These are phyloP conservation scores for Logfia minima DNA, from an alignment of 129 eudicot genomes.

Conservation along the genomic window DNA sequence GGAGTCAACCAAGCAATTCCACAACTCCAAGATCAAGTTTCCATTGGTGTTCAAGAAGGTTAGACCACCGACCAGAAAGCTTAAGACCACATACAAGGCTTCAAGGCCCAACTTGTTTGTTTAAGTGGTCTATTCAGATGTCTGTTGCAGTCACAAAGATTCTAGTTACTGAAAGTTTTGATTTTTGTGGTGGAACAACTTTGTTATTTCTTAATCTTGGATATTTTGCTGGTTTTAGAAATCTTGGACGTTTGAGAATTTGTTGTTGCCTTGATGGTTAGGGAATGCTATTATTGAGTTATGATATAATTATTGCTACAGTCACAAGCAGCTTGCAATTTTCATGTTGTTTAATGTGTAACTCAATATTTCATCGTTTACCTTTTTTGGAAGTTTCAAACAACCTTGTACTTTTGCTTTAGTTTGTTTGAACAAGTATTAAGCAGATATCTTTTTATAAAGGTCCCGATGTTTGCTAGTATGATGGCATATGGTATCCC, in stretches of 20 bases:
- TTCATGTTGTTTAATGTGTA: neutral
- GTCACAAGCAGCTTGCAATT: neutral
- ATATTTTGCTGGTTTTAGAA: conserved; percentile 28
- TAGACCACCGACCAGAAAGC: conserved; percentile 88
- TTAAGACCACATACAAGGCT: conserved; percentile 97
- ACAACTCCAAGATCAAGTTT: conserved; percentile 82
- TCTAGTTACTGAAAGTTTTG: conserved; percentile 33
- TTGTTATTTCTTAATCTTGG: conserved; percentile 35
- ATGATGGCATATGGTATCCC: too few relatives aligned
- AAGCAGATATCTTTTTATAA: too few relatives aligned
- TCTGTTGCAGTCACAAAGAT: conserved; percentile 17
- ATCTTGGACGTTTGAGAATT: conserved; percentile 29
- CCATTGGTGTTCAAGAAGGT: conserved; percentile 84
- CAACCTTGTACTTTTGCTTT: too few relatives aligned
- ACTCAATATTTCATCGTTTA: neutral
- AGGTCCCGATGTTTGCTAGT: too few relatives aligned
- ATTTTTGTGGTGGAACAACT: conserved; percentile 17
- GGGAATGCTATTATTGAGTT: conserved; percentile 14
- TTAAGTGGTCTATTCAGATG: conserved; percentile 28
- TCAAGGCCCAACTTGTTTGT: conserved; percentile 86
- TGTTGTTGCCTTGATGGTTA: conserved; percentile 8
- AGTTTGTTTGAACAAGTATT: too few relatives aligned
- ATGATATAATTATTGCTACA: neutral
- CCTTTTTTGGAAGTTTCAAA: too few relatives aligned
- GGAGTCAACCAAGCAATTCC: conserved; percentile 92